phyloP scores from a whole-genome alignment of 179 eudicot genomes.

The Sideroxylon spinosum region DNA sequence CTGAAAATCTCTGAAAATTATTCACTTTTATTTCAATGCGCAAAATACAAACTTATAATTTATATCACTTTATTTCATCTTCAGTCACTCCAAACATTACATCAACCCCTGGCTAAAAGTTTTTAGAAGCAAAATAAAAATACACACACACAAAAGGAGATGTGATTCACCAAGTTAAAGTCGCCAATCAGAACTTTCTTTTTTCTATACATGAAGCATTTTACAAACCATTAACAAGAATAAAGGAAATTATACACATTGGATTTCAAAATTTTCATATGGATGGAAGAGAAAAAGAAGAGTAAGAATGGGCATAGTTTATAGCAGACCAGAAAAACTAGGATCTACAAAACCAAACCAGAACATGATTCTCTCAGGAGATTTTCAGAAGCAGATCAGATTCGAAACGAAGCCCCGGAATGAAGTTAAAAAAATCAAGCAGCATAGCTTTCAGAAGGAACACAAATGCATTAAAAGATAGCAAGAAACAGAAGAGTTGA shows the following conservation, averaged over 20 bases:
- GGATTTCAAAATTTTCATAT: neutral
- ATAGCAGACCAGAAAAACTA: neutral
- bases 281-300: neutral
- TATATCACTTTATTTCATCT: no score
- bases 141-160: neutral
- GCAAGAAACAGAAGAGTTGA: neutral
- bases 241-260: neutral
- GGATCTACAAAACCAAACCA: neutral
- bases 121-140: neutral
- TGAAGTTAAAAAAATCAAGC: conserved; percentile 9
- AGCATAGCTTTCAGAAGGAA: conserved; percentile 3
- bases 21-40: no score
- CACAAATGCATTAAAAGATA: neutral
- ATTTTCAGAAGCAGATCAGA: neutral
- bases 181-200: neutral
- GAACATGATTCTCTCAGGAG: neutral
- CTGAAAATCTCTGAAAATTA: no score
- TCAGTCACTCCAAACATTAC: neutral
- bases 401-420: neutral
- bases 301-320: neutral
- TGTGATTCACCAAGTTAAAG: neutral
- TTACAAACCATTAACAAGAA: neutral
- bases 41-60: no score
- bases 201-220: neutral
- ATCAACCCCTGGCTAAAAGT: neutral